Percentiles rank a stretch among this genome's conserved stretches.
phyloP scores from a whole-genome alignment of 345 rosid species.

The Clarkia xantiana region DNA sequence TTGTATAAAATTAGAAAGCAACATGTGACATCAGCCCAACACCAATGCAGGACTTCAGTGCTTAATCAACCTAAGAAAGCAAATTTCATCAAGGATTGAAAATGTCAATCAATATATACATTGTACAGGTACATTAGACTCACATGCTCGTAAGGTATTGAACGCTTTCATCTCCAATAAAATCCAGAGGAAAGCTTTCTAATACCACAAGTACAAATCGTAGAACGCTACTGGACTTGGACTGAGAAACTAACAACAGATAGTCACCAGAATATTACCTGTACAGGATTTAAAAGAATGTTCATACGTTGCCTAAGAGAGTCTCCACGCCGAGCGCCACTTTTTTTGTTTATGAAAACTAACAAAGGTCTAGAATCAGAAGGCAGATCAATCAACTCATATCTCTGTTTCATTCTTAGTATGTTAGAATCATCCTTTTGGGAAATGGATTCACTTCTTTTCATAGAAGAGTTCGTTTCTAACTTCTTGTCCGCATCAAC shows the following conservation, averaged over 20 bases:
- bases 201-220: not conserved
- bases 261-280: conserved; percentile 21
- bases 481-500: conserved; percentile 27
- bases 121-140: too few species aligned
- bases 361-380: conserved; percentile 71
- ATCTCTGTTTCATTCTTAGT: conserved; percentile 53
- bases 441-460: conserved; percentile 50
- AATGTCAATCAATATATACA: too few species aligned
- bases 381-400: conserved; percentile 65
- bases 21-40: too few species aligned
- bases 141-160: too few species aligned
- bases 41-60: too few species aligned
- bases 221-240: not conserved
- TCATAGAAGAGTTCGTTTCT: conserved; percentile 1
- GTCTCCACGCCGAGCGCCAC: conserved; percentile 78
- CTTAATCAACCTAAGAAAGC: too few species aligned
- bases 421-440: conserved; percentile 67
- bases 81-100: too few species aligned
- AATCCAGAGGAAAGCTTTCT: too few species aligned
- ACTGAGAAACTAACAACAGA: not conserved
- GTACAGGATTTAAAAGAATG: conserved; percentile 77
- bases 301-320: conserved; percentile 60
- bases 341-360: conserved; percentile 83
- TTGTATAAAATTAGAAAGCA: too few species aligned
- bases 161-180: too few species aligned